phyloP scores from a whole-genome alignment of 1,284 basidiomycete species.

The Cutaneotrichosporon dermatis region DNA sequence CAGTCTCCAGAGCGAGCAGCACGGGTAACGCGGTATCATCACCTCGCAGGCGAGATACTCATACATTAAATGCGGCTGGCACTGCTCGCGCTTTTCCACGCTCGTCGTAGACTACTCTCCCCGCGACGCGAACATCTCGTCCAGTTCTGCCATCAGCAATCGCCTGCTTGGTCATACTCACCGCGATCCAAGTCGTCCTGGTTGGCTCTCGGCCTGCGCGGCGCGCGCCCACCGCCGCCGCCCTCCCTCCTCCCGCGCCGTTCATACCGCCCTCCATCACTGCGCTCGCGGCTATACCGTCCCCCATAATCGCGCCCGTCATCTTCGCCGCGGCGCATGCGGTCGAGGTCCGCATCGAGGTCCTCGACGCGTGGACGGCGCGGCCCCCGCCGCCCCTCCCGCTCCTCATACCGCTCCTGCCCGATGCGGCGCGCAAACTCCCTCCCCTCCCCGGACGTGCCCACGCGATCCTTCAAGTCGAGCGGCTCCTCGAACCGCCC shows the following conservation, averaged over 20 bases:
- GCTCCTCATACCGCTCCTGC: slow-evolving; percentile 23
- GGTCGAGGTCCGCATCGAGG: slow-evolving; percentile 41
- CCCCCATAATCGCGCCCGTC: slow-evolving; percentile 1
- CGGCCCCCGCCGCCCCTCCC: slow-evolving; percentile 11
- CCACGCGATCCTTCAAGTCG: slow-evolving; percentile 17
- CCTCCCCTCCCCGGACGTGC: slow-evolving; percentile 25
- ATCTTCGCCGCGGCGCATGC: slow-evolving; percentile 17
- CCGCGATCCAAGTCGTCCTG: slow-evolving; percentile 41
- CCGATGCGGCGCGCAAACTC: slow-evolving; percentile 37
- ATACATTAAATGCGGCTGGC: not conserved
- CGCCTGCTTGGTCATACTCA: slow-evolving; percentile 16
- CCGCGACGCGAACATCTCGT: slow-evolving; percentile 19
- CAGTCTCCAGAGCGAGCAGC: no score
- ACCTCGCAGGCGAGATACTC: not conserved
- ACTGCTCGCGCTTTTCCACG: no score
- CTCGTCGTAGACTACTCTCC: not conserved
- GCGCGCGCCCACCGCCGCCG: slow-evolving; percentile 6
- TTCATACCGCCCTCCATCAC: not conserved
- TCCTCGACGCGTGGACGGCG: slow-evolving; percentile 28
- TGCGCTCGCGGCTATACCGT: not conserved
- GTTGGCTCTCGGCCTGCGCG: slow-evolving; percentile 15
- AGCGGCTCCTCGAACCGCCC: slow-evolving; percentile 13
- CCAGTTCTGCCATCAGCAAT: slow-evolving; percentile 19
- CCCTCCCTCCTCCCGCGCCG: slow-evolving; percentile 4
- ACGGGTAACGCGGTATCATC: no score